Percentiles rank a stretch among this genome's conserved stretches.
These are phyloP conservation scores for Colletotrichum scovillei DNA, from an alignment of 2,329 filamentous ascomycete species.

Conservation along the genomic window DNA sequence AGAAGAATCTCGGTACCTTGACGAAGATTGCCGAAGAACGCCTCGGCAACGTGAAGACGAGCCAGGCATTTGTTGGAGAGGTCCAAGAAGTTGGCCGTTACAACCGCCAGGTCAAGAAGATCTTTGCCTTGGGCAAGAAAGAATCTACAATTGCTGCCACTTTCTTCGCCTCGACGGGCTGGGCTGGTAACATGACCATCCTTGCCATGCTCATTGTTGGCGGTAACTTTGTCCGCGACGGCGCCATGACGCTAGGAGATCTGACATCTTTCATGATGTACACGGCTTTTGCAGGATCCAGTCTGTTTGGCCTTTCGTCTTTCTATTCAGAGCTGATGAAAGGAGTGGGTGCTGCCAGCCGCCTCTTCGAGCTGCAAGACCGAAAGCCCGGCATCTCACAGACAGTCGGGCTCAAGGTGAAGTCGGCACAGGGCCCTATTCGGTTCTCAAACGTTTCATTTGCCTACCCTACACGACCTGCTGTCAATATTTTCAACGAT, in stretches of 20 bases:
- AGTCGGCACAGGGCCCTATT: slow-evolving; percentile 88
- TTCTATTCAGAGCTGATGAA: slow-evolving; percentile 99
- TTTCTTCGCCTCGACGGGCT: slow-evolving; percentile 88
- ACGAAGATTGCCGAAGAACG: slow-evolving; percentile 98
- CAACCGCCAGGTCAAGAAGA: slow-evolving; percentile 90
- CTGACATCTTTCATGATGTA: slow-evolving; percentile 99
- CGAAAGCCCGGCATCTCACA: slow-evolving; percentile 87
- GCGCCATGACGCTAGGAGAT: slow-evolving; percentile 89
- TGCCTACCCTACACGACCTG: slow-evolving; percentile 92
- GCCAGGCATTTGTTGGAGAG: slow-evolving; percentile 95
- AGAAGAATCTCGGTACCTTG: slow-evolving; percentile 90
- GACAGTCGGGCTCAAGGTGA: slow-evolving; percentile 83
- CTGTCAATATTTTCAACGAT: slow-evolving; percentile 89
- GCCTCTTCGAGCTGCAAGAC: slow-evolving; percentile 95
- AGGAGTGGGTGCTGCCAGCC: slow-evolving; percentile 94
- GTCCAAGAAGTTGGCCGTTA: slow-evolving; percentile 91
- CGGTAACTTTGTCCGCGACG: slow-evolving; percentile 87
- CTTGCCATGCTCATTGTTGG: slow-evolving; percentile 90
- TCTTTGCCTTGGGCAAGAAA: slow-evolving; percentile 87
- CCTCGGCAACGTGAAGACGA: slow-evolving; percentile 96
- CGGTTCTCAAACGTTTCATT: slow-evolving; percentile 88
- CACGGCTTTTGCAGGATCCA: slow-evolving; percentile 86
- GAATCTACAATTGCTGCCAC: slow-evolving; percentile 91
- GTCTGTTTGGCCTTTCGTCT: slow-evolving; percentile 91
- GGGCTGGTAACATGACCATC: slow-evolving; percentile 97